Conservation (phyloP, 1,284 basidiomycete species). For the Rhodotorula sp. region DNA sequence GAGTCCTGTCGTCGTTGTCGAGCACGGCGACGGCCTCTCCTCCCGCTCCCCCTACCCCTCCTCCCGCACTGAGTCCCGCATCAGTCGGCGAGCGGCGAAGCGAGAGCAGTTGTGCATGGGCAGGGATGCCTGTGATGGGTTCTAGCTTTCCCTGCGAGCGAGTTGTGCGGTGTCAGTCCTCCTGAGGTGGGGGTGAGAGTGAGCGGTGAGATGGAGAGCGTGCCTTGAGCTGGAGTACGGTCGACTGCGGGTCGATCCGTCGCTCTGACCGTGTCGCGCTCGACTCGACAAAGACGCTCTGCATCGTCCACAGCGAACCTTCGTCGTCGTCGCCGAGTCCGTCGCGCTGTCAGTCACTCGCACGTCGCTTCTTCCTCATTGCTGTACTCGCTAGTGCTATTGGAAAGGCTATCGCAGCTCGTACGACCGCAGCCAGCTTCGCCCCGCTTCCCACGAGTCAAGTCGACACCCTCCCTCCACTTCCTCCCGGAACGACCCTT, state of each 20-base stretch:
- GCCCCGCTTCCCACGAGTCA: too few relatives aligned
- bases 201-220: slow-evolving; percentile 2
- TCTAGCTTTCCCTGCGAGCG: slow-evolving; percentile 71
- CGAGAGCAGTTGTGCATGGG: slow-evolving; percentile 65
- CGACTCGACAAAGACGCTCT: slow-evolving; percentile 75
- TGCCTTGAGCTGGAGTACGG: slow-evolving; percentile 77
- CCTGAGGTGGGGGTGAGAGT: neutral
- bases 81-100: slow-evolving; percentile 56
- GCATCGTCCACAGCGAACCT: slow-evolving; percentile 38
- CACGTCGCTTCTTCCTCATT: neutral
- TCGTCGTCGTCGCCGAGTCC: neutral
- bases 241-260: slow-evolving; percentile 68
- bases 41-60: slow-evolving; percentile 21
- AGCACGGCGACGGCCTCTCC: slow-evolving; percentile 58
- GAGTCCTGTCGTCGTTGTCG: slow-evolving; percentile 63
- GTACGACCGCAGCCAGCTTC: too few relatives aligned
- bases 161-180: neutral
- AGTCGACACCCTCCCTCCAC: too few relatives aligned
- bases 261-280: slow-evolving; percentile 84
- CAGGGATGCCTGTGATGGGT: slow-evolving; percentile 83
- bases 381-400: too few relatives aligned
- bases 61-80: slow-evolving; percentile 24
- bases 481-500: too few relatives aligned
- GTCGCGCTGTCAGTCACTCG: neutral
- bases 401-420: too few relatives aligned